Base-by-base conservation (phyloP, 768 basidiomycete species). In the Kwoniella shandongensis region DNA sequence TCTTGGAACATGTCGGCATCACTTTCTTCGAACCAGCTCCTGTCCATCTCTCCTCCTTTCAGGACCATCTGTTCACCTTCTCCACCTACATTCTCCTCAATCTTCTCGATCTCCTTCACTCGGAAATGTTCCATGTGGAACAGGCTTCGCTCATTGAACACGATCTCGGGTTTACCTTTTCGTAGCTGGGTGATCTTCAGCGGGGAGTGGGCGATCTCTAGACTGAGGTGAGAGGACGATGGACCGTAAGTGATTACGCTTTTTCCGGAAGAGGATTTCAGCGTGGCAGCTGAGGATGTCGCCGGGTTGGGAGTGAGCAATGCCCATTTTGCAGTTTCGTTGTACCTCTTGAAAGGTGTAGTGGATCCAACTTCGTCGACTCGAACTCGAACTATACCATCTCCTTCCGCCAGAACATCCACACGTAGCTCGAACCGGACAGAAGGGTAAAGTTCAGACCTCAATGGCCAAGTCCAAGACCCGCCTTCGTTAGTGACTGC, bases 41-140 rank as follows among this genome's bases (percentile, higher is more conserved):
- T 54, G 44, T 76, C 73, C 49, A 44, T 47, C 36, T 32, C 30
- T 32, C 54, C 60, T 3, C 62, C 79, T 20, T 78, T 79, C 25
- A 82, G 77, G 11, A 79, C 76, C 26, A 80, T 81, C 54, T 82
- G 83, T 41, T 75, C 79, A 59, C 76, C 66, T 25, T 81, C 80
- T 7, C 79, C 63, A 39, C 72, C 65, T 13, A 70, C 57, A 32
- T 32, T 32, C 30, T 67, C 69, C 38, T 57, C 58, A 5, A 57
- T 60, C 11, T 79, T 69, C 40, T 80, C 80, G 59, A 80, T 78
- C 8, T 77, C 74, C 66, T 89, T 88, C 57, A 72, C 62, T 17
- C 81, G 61, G 81, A 93, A 97, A 77, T 98, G 96, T 72, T 99
- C 96, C 94, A 99, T 93, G 66, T 98, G 93, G 62, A 99, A 80